Conservation (phyloP, 257 asterid species). For the Osmanthus fragrans region DNA sequence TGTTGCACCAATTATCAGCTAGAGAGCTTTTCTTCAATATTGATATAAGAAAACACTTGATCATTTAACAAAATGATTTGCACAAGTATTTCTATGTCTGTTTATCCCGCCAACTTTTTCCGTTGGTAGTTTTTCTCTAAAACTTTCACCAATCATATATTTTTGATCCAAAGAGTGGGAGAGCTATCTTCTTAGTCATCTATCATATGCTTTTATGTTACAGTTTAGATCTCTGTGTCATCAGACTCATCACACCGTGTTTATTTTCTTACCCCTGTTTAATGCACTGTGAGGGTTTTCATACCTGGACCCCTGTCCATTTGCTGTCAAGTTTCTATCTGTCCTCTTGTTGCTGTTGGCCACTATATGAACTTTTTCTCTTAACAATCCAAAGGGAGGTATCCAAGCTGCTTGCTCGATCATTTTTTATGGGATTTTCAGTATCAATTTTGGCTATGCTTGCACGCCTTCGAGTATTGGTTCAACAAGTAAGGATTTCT, state of each 20-base stretch:
- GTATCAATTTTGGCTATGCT: conserved; percentile 73
- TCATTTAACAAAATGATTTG: too few species aligned
- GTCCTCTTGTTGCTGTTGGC: not conserved
- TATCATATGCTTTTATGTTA: too few species aligned
- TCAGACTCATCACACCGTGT: too few species aligned
- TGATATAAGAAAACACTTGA: too few species aligned
- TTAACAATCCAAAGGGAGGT: conserved; percentile 66
- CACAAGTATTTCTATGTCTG: too few species aligned
- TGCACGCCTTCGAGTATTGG: conserved; percentile 79
- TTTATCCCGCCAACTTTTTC: too few species aligned
- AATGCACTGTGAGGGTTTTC: not conserved
- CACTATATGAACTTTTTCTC: conserved; percentile 20
- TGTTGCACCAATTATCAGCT: not conserved
- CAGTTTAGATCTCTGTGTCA: too few species aligned
- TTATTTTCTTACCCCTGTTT: not conserved
- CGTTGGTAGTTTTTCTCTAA: too few species aligned
- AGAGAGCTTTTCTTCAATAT: not conserved
- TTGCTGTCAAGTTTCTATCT: not conserved
- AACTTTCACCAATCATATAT: too few species aligned
- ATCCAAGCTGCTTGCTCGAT: conserved; percentile 81
- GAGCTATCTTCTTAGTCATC: too few species aligned
- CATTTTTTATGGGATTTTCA: conserved; percentile 88
- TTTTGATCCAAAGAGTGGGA: too few species aligned
- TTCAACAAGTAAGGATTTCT: conserved; percentile 73
- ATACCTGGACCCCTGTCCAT: too few species aligned